Base-by-base conservation (phyloP, 805 yeast species). In the Pichia sporocuriosa region DNA sequence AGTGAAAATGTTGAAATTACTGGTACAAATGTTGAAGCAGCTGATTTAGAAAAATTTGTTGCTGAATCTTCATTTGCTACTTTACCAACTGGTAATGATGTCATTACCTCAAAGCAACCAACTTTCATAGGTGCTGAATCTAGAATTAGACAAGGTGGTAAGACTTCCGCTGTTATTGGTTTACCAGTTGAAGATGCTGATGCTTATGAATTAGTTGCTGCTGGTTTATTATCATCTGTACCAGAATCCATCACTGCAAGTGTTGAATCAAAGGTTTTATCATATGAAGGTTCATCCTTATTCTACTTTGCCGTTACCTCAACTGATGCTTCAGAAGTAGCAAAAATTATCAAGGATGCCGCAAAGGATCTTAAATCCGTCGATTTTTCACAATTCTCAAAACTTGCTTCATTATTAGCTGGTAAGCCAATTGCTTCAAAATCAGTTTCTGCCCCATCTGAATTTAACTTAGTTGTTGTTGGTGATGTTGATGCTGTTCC, bases 401-500 rank as follows among this genome's bases (percentile, higher is more conserved):
- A 71, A 27, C 77, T 68, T 46, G 67, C 81, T 27, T 56, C 72
- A 42, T 65, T 72, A 48, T 59, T 71, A 45, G 61, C 68, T 34
- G 73, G 69, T 52, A 39, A 34, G 15, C 53, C 66, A 26, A 61
- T 67, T 40, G 62, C 68, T 42, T 57, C 65, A 29, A 41, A 48
- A 26, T 50, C 63, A 20, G 70, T 66, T 40, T 65, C 67, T 48
- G 54, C 56, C 35, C 65, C 69, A 60, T 73, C 72, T 50, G 78
- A 78, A 58, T 81, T 80, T 71, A 87, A 81, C 70, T 81, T 84
- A 59, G 93, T 82, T 51, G 96, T 93, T 49, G 81, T 86, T 48
- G 98, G 97, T 68, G 82, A 87, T 65, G 78, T 82, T 47, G 81
- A 79, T 60, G 79, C 77, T 52, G 78, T 90, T 69, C 97, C 98